These are phyloP conservation scores for Eudorina sp. DNA, from an alignment of 139 green algal species.

Conservation along the genomic window DNA sequence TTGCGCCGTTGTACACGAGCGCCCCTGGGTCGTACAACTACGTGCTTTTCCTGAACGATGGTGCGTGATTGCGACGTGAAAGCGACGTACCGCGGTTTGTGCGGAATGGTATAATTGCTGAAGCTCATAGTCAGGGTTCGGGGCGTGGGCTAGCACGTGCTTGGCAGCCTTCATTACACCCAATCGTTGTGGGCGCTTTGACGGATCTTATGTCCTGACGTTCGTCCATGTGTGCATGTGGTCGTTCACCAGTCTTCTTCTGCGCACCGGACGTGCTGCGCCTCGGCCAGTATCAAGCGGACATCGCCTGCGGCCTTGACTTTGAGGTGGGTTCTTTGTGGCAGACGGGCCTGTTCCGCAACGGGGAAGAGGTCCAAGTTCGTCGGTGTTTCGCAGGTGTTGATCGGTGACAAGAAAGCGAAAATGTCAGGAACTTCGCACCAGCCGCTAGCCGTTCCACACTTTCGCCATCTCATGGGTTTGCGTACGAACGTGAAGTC, in stretches of 20 bases:
- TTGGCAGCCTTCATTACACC: too few relatives aligned
- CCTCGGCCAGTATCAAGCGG: not conserved
- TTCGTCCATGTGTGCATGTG: too few relatives aligned
- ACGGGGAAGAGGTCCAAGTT: too few relatives aligned
- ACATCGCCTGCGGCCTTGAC: slow-evolving; percentile 12
- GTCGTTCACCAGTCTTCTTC: slow-evolving; percentile 37
- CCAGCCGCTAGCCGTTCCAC: not conserved
- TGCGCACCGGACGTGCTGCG: not conserved
- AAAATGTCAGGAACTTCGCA: not conserved
- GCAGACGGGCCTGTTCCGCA: too few relatives aligned
- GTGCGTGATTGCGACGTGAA: too few relatives aligned
- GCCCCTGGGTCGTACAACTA: not conserved
- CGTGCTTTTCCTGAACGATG: slow-evolving; percentile 9
- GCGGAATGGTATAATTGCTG: too few relatives aligned
- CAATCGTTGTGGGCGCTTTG: too few relatives aligned
- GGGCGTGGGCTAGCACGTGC: too few relatives aligned
- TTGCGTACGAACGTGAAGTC: not conserved
- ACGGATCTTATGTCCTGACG: too few relatives aligned
- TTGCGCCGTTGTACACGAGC: slow-evolving; percentile 1
- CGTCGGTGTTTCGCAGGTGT: not conserved
- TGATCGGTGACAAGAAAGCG: not conserved
- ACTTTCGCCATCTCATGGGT: not conserved
- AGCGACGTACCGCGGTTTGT: too few relatives aligned
- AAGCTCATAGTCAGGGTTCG: too few relatives aligned
- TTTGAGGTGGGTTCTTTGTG: not conserved